A percentile compares a stretch with the other conserved stretches of the same genome.
Conservation (phyloP, 1,284 basidiomycete species). For the Hortiboletus rubellus region DNA sequence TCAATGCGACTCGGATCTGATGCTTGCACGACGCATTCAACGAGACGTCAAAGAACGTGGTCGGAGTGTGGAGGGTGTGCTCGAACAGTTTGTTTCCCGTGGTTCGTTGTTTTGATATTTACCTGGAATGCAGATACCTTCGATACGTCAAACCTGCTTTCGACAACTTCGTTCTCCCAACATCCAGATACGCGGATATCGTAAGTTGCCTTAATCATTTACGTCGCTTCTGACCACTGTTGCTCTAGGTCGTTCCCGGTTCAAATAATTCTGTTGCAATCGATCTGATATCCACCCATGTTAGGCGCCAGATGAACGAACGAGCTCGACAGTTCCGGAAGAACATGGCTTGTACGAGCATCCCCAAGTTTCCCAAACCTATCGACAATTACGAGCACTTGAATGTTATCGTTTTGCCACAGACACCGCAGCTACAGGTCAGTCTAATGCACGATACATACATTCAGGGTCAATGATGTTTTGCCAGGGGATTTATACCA, state of each 20-base stretch:
- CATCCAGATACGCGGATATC: conserved; percentile 85
- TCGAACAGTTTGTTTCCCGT: conserved; percentile 72
- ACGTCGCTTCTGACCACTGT: background rate
- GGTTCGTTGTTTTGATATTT: background rate
- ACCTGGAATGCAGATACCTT: conserved; percentile 61
- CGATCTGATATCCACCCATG: conserved; percentile 90
- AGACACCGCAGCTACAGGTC: conserved; percentile 82
- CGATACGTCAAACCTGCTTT: conserved; percentile 93
- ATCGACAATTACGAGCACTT: conserved; percentile 43
- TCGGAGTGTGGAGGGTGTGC: conserved; percentile 80
- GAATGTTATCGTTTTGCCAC: conserved; percentile 69
- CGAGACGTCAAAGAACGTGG: conserved; percentile 90
- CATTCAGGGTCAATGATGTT: conserved; percentile 39
- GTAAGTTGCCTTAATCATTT: conserved; percentile 44
- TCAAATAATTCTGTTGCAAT: conserved; percentile 88
- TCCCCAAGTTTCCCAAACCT: conserved; percentile 35
- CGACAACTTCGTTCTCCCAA: conserved; percentile 94
- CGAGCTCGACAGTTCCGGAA: conserved; percentile 75
- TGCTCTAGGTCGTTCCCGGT: conserved; percentile 83
- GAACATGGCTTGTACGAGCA: conserved; percentile 56
- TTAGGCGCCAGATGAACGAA: conserved; percentile 81
- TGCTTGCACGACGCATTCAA: conserved; percentile 91
- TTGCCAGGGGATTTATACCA: conserved; percentile 82
- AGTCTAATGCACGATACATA: conserved; percentile 32
- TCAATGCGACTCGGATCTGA: conserved; percentile 93